Base-by-base conservation (phyloP, 345 rosid genomes). In the Rhodamnia argentea region DNA sequence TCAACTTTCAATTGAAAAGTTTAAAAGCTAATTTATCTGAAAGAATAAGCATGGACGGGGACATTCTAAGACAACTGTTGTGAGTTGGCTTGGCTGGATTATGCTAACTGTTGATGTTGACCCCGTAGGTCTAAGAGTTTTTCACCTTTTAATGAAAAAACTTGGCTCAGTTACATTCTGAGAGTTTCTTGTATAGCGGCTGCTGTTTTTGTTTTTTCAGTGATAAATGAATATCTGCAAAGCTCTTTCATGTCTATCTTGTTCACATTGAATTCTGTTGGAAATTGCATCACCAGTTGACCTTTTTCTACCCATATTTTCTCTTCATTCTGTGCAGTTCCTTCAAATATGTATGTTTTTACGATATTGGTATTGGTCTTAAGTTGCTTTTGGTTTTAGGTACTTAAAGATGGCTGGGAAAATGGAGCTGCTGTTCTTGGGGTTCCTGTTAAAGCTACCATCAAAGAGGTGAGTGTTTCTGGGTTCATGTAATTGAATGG, bases 371-470 rank as follows among this genome's bases (percentile, higher is more conserved):
- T 51, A 76, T 64, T 24, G 47, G 54, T 75, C 53, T 85, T 86
- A 56, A 82, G 84, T 85, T 87, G 56, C 82, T 86, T 88, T 87
- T 86, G 47, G 20, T 54, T 84, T 82, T 86, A 97, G 99, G 99
- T 96, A 26, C 90, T 97, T 81, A 92, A 88, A 88, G 97, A 97
- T 90, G 98, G 95, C 70, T 91, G 88, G 88, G 47, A 70, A 42
- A 90, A 93, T 87, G 98, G 99, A 89, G 99, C 99, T 88, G 98
- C 99, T 29, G 98, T 96, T 16, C 98, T 96, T 64, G 99, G 99
- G 86, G 98, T 97, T 89, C 98, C 97, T 83, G 93, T 91, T 20
- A 97, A 97, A 92, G 99, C 99, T 90, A 97, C 99, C 59, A 97
- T 97, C 84, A 97, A 97, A 88, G 99, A 97, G 98, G 99, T 95